A percentile compares a stretch with the other conserved stretches of the same genome.
Evolutionary conservation across 352 stramenopile genomes (phyloP).

Genomic region (Phytopythium kandeliae): DNA sequence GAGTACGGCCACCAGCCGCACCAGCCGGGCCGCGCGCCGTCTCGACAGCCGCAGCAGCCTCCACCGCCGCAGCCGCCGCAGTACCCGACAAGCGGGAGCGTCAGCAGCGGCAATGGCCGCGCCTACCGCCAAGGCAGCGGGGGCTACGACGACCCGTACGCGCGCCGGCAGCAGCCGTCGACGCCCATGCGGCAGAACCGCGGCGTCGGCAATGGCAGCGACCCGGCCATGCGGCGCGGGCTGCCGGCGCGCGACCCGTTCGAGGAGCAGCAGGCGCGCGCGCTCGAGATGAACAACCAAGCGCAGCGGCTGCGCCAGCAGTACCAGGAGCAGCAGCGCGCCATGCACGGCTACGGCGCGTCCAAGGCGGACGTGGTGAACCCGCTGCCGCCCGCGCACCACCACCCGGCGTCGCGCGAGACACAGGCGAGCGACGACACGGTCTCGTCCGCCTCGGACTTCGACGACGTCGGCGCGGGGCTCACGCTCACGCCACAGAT

Average conservation of each 20-base stretch:
- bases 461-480: slow-evolving; percentile 11
- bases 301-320: slow-evolving; percentile 6
- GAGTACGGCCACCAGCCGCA: slow-evolving; percentile 4
- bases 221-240: slow-evolving; percentile 16
- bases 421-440: slow-evolving; percentile 23
- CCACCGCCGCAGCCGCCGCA: not conserved
- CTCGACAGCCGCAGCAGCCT: slow-evolving; percentile 6
- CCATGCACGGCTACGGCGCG: slow-evolving; percentile 4
- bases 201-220: slow-evolving; percentile 11
- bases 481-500: slow-evolving; percentile 41
- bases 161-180: slow-evolving; percentile 9
- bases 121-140: slow-evolving; percentile 8
- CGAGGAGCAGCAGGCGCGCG: slow-evolving; percentile 23
- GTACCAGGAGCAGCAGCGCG: slow-evolving; percentile 7
- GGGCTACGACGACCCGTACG: slow-evolving; percentile 19
- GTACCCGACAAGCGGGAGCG: no score
- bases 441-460: slow-evolving; percentile 18
- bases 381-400: slow-evolving; percentile 7
- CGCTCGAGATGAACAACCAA: slow-evolving; percentile 14
- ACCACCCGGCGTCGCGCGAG: slow-evolving; percentile 4
- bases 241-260: slow-evolving; percentile 12
- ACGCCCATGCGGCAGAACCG: slow-evolving; percentile 1
- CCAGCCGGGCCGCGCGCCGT: not conserved
- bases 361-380: slow-evolving; percentile 1
- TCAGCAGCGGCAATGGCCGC: slow-evolving; percentile 14